Evolutionary conservation across 2,329 filamentous ascomycete species (phyloP).

Genomic region (Epichloe brachyelytri): DNA sequence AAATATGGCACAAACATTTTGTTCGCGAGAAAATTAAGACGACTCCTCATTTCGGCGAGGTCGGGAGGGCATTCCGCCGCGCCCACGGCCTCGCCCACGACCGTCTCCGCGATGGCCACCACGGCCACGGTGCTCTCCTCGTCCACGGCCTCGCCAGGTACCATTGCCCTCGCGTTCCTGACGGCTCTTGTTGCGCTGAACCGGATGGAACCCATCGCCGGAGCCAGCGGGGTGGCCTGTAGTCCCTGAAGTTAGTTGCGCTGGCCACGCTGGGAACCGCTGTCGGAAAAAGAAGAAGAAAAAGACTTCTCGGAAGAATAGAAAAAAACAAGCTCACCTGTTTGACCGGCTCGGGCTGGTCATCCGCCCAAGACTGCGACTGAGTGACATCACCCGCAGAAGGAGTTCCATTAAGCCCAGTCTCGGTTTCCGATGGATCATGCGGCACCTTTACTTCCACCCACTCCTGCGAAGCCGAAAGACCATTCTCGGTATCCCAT

Average conservation of each 20-base stretch:
- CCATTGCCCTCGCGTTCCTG: slow-evolving; percentile 37
- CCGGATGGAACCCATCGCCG: slow-evolving; percentile 61
- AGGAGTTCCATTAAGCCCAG: slow-evolving; percentile 46
- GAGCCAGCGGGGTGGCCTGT: slow-evolving; percentile 27
- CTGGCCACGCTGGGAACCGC: neutral
- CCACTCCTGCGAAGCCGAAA: slow-evolving; percentile 51
- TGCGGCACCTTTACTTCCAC: slow-evolving; percentile 56
- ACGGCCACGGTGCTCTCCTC: slow-evolving; percentile 38
- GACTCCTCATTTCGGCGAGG: slow-evolving; percentile 28
- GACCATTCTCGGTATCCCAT: slow-evolving; percentile 43
- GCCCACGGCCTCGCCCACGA: slow-evolving; percentile 28
- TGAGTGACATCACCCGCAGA: slow-evolving; percentile 32
- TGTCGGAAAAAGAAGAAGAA: neutral
- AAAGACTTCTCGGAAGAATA: neutral
- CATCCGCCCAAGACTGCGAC: slow-evolving; percentile 70
- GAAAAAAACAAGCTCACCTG: slow-evolving; percentile 25
- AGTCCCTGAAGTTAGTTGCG: slow-evolving; percentile 6
- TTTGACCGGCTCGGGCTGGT: slow-evolving; percentile 45
- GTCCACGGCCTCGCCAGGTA: slow-evolving; percentile 28
- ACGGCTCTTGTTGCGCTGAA: slow-evolving; percentile 47
- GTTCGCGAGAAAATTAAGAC: neutral
- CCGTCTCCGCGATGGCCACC: slow-evolving; percentile 37
- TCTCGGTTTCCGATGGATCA: slow-evolving; percentile 62
- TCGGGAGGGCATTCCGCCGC: slow-evolving; percentile 23
- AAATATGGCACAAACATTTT: slow-evolving; percentile 1